Conservation (phyloP, 306 rosid genomes). For the Castanea sativa region DNA sequence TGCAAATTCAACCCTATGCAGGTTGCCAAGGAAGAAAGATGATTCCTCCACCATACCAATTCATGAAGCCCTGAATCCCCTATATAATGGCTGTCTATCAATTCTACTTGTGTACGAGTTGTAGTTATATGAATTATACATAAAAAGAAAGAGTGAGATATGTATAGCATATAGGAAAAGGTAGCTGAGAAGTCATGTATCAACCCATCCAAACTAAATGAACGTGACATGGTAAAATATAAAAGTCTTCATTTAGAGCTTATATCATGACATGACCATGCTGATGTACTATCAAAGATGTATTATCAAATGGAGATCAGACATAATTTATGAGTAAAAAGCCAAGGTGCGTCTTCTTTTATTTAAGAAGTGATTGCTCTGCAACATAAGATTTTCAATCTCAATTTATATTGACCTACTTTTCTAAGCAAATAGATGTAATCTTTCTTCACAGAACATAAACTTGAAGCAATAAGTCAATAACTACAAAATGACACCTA, state of each 20-base stretch:
- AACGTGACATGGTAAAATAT: neutral
- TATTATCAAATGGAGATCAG: neutral
- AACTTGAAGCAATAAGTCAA: neutral
- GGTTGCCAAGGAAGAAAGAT: conserved; percentile 28
- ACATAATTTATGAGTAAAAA: neutral
- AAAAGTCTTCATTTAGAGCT: neutral
- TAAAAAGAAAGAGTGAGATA: neutral
- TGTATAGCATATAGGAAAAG: neutral
- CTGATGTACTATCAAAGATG: neutral
- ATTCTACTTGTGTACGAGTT: neutral
- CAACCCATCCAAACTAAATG: neutral
- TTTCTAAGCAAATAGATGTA: no score
- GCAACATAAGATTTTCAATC: no score
- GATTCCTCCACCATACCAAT: conserved; percentile 24
- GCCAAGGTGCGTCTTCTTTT: no score
- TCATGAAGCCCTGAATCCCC: conserved; percentile 3
- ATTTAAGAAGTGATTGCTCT: no score
- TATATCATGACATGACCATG: neutral
- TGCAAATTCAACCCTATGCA: neutral
- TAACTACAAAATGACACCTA: neutral
- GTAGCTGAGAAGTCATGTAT: neutral
- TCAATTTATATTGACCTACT: no score
- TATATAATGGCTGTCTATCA: neutral
- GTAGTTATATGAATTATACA: neutral
- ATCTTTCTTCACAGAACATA: neutral